Base-by-base conservation (phyloP, 495 filamentous ascomycete genomes). In the Hypoxylon lenormandii region DNA sequence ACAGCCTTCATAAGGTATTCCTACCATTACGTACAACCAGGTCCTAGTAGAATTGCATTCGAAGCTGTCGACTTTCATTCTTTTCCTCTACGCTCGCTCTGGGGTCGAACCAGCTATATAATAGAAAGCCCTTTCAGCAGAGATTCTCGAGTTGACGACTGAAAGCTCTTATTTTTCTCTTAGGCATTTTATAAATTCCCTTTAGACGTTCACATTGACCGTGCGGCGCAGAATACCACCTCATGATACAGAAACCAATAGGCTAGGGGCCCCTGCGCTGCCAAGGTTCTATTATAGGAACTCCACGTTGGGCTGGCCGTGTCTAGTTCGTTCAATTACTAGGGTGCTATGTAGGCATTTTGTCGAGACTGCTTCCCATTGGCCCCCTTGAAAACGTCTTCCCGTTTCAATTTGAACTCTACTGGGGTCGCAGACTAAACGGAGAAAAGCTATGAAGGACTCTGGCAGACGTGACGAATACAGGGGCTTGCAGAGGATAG, bases 261-360 rank as follows among this genome's bases (percentile, higher is more conserved):
- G 46, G 42, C 36, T 60, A 11, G 37, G 57, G 56, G 52, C 64
- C 69, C 69, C 60, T 72, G 69, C 50, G 56, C 21, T 28, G 59
- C 69, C 69, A 72, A 64, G 69, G 11, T 72, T 54, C 48, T 64
- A 72, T 67, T 68, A 38, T 72, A 53, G 43, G 69, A 69, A 60
- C 42, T 46, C 26, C 60, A 66, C 59, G 69, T 72, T 58, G 21
- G 54, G 43, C 60, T 21, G 23, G 36, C 48, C 28, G 33, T 19
- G 21, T 56, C 37, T 53, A 22, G 68, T 72, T 69, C 63, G 63
- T 43, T 48, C 26, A 13, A 13, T 28, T 50, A 64, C 30, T 8
- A 33, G 30, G n/a, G n/a, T n/a, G n/a, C n/a, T n/a, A n/a, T n/a
- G 30, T 8, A 33, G 30, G 6, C 10, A 33, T 33, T 55, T 67